Evolutionary conservation across 2,329 filamentous ascomycete species (phyloP).

Genomic region (Penicillium sp.): DNA sequence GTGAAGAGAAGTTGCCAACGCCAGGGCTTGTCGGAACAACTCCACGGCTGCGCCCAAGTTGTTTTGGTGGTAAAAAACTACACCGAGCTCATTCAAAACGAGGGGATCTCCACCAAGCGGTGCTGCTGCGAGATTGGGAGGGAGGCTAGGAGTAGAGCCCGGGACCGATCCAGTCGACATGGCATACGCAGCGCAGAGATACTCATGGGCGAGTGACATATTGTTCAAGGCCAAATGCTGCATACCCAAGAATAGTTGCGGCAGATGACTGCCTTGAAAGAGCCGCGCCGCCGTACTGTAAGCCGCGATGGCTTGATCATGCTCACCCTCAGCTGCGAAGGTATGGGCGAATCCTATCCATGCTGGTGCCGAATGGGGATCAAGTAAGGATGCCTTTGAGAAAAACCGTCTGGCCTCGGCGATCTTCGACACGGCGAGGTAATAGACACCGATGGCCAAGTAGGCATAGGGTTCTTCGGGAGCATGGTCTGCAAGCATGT

Average conservation of each 20-base stretch:
- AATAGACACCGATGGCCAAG: constrained; percentile 93
- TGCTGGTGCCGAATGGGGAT: constrained; percentile 92
- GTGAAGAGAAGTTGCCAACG: constrained; percentile 75
- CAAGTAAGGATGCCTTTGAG: constrained; percentile 95
- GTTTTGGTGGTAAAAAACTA: constrained; percentile 92
- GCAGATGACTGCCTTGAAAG: constrained; percentile 95
- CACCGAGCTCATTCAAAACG: constrained; percentile 90
- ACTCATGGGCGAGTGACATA: constrained; percentile 88
- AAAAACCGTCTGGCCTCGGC: constrained; percentile 94
- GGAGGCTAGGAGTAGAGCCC: constrained; percentile 26
- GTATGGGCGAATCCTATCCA: constrained; percentile 99
- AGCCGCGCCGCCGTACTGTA: constrained; percentile 93
- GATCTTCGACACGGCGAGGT: constrained; percentile 83
- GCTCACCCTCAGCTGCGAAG: constrained; percentile 94
- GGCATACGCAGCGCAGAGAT: constrained; percentile 82
- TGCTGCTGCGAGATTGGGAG: constrained; percentile 20
- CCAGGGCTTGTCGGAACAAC: constrained; percentile 74
- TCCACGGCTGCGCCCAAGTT: constrained; percentile 71
- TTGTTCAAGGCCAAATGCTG: constrained; percentile 97
- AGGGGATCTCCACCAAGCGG: constrained; percentile 65
- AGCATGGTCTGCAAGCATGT: constrained; percentile 87
- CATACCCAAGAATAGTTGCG: constrained; percentile 95
- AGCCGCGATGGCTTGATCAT: constrained; percentile 96
- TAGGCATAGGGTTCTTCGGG: constrained; percentile 89
- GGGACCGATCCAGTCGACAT: constrained; percentile 46